Base-by-base conservation (phyloP, 192 early-diverging fungal species). In the Rhizoclosmatium globosum region DNA sequence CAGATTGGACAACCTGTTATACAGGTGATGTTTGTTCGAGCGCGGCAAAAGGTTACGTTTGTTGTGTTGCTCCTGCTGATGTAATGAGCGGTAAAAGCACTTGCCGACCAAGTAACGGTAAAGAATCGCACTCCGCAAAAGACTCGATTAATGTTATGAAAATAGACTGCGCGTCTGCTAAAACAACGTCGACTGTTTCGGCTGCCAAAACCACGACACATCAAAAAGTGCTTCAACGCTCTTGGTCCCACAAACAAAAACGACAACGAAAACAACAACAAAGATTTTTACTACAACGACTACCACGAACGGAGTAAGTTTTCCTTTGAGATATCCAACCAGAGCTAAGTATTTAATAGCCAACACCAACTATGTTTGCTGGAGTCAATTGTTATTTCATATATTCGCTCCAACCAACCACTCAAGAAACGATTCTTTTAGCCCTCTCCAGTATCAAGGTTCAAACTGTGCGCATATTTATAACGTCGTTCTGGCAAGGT, bases 351-450 rank as follows among this genome's bases (percentile, higher is more conserved):
- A 31, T 31, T 31, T 31, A 31, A 31, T 31, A 31, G 31, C 23
- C 46, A 17, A 15, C 42, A 13, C 72, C 38, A 47, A 41, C 72
- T 2, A 61, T 64, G 17, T 79, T 48, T 48, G 67, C 79, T 9
- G 79, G 79, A 13, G 79, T 75, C 4, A 80, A 80, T 46, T 47
- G 43, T n/a, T 80, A 74, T 75, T 80, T 79, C 23, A 17, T 80
- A 4, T 67, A 56, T 45, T n/a, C 74, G 1, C 58, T 70, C 31
- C 45, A 13, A 23, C 41, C 9, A 6, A 41, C 42, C 4, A 62
- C 78, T 6, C 79, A 80, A 75, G 47, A 23, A 46, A 47, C 45
- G 23, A 65, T 80, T 0, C 64, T 80, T 17, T 7, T 6, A 41
- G 46, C 31, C 31, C 47, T 80, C 19, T 23, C 7, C n/a, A 13